phyloP scores from a whole-genome alignment of 2,329 filamentous ascomycete species.

The Chaetomiaceae sp. region DNA sequence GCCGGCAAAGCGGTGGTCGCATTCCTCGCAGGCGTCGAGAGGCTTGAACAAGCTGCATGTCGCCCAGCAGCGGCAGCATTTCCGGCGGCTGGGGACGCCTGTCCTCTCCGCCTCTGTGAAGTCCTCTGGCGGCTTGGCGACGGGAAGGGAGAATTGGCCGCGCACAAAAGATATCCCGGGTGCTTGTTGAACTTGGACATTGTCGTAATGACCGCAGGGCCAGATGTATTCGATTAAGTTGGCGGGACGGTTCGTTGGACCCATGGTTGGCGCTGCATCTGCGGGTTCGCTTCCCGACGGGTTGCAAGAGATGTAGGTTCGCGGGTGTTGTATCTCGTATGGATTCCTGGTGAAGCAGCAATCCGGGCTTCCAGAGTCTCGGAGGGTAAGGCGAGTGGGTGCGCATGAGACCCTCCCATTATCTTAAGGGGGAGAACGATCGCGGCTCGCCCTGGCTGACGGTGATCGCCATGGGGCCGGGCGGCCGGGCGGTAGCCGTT shows the following conservation, averaged over 20 bases:
- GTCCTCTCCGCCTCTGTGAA: conserved; percentile 18
- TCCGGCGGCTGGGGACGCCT: conserved; percentile 16
- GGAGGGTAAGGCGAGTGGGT: not conserved
- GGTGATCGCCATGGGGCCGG: not conserved
- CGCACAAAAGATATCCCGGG: conserved; percentile 16
- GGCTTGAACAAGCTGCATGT: conserved; percentile 20
- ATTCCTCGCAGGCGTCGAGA: conserved; percentile 14
- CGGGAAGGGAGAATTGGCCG: conserved; percentile 15
- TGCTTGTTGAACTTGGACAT: conserved; percentile 14
- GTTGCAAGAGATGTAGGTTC: not conserved
- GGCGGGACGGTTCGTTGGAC: conserved; percentile 10
- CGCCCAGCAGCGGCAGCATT: conserved; percentile 20
- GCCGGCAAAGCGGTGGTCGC: conserved; percentile 16
- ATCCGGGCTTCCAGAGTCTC: not conserved
- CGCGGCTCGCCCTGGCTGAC: not conserved
- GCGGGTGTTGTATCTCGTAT: not conserved
- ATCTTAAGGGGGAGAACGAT: conserved; percentile 1
- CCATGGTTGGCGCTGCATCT: conserved; percentile 9
- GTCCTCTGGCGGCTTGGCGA: conserved; percentile 17
- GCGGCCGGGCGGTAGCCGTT: not conserved
- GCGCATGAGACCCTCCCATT: not conserved
- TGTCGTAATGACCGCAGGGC: conserved; percentile 20
- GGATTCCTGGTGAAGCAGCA: not conserved
- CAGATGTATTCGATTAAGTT: conserved; percentile 22
- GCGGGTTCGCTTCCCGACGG: not conserved